phyloP scores from a whole-genome alignment of 2,329 filamentous ascomycete genomes.

The Zelopaecilomyces penicillatus region DNA sequence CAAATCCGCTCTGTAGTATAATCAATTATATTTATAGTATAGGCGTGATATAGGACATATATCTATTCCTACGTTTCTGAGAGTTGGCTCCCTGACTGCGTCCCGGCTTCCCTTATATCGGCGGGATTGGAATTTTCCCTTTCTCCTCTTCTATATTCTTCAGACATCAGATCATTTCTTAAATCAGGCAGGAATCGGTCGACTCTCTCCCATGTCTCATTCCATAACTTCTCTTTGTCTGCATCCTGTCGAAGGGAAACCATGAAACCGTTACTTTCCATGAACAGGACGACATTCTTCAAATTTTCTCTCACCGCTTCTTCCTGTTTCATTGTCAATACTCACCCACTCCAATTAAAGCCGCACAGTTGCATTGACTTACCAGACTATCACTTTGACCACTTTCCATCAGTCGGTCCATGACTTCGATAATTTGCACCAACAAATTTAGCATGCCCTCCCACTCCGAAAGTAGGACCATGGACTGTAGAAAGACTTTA shows the following conservation, averaged over 20 bases:
- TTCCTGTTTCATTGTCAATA: conserved; percentile 45
- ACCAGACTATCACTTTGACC: conserved; percentile 84
- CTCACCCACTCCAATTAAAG: background rate
- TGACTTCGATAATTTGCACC: conserved; percentile 84
- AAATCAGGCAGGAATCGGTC: conserved; percentile 57
- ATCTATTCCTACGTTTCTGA: no score
- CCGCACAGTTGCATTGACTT: conserved; percentile 28
- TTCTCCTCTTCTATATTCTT: conserved; percentile 25
- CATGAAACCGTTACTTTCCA: conserved; percentile 82
- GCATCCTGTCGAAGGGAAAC: conserved; percentile 56
- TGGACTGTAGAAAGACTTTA: conserved; percentile 92
- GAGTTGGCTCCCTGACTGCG: no score
- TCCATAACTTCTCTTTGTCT: conserved; percentile 48
- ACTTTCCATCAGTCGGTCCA: conserved; percentile 94
- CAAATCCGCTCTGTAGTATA: no score
- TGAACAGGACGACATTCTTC: conserved; percentile 93
- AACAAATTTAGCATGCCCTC: conserved; percentile 87
- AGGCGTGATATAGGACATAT: no score
- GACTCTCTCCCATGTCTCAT: conserved; percentile 57
- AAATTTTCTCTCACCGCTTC: conserved; percentile 92
- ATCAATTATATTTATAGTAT: no score
- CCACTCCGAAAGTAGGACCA: conserved; percentile 76
- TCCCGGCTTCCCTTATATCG: background rate
- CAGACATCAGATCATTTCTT: conserved; percentile 46
- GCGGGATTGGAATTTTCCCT: background rate